Evolutionary conservation across 306 rosid species (phyloP).

Genomic region (Cotoneaster glaucophyllus): DNA sequence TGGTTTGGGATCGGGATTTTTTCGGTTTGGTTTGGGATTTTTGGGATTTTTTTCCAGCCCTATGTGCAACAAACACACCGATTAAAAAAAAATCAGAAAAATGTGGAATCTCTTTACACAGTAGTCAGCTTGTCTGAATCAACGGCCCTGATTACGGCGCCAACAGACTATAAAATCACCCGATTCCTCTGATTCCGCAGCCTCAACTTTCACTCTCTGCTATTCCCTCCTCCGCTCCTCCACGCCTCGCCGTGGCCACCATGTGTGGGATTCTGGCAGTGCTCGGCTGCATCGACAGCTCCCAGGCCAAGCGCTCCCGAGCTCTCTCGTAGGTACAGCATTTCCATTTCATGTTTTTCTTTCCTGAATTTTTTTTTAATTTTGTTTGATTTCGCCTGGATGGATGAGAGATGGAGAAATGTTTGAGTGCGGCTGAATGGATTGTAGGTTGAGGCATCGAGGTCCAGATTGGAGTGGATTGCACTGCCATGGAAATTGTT

Average conservation of each 20-base stretch:
- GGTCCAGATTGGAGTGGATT: constrained; percentile 99
- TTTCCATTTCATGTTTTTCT: neutral
- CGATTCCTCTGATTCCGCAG: constrained; percentile 7
- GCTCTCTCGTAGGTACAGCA: constrained; percentile 65
- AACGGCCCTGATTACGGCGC: constrained; percentile 22
- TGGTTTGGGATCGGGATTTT: no score
- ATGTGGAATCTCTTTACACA: constrained; percentile 26
- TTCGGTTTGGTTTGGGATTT: no score
- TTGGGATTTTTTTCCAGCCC: no score
- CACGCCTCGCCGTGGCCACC: constrained; percentile 18
- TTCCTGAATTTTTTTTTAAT: neutral
- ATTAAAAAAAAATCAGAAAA: no score
- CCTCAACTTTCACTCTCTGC: constrained; percentile 6
- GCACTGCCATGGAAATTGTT: constrained; percentile 70
- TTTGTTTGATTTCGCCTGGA: no score
- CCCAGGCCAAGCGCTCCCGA: constrained; percentile 87
- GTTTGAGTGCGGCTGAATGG: neutral
- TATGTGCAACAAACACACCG: no score
- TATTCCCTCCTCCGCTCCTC: neutral
- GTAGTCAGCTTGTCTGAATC: constrained; percentile 21
- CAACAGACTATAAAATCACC: neutral
- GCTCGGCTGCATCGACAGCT: constrained; percentile 65
- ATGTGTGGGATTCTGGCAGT: constrained; percentile 99
- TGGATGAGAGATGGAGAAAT: neutral
- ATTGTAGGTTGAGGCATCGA: constrained; percentile 67